Base-by-base conservation (phyloP, 2,329 filamentous ascomycete genomes). In the Penicillium sp. region DNA sequence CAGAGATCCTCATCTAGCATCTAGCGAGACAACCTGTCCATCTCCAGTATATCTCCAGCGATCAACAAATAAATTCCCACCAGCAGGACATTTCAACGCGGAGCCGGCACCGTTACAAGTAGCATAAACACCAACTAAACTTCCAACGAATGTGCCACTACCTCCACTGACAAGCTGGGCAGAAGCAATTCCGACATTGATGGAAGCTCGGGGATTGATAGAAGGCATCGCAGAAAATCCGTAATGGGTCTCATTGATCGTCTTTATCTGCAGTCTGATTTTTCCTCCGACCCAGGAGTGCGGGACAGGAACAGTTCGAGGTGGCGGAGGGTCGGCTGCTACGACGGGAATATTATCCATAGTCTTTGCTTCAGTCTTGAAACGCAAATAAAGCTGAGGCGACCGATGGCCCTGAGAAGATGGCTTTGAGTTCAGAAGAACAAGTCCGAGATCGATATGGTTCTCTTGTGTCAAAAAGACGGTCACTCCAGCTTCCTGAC, bases 141-240 rank as follows among this genome's bases (percentile, higher is more conserved):
- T 40, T 40, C 36, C 36, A 24, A 40, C 36, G 17, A 40, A 40
- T 24, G 36, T 40, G 17, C 36, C 36, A 26, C 21, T 40, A 15
- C 36, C 36, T 1, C 36, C 36, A 26, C 36, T 40, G 2, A 40
- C 36, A 7, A 40, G 9, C 5, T 40, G 36, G 10, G 36, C 36
- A 10, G 36, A 40, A 40, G 21, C 36, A 15, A 26, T 10, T 9
- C 36, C 36, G 10, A 40, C 26, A 3, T 26, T 26, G 5, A 40
- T 40, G n/a, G 21, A 12, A 15, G 21, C 13, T 17, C 17, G 21
- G 8, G 36, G 21, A 26, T 10, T 24, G 3, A 8, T 26, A 3
- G 21, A 15, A 17, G 36, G n/a, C 21, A 24, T 40, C n/a, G 36
- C 36, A 8, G 36, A 17, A 26, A 40, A 40, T 26, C 18, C 36